Evolutionary conservation across 106 monocot genomes (phyloP), one percentile per base, ranked within the genome.

Genomic region (Iris macrosiphon): DNA sequence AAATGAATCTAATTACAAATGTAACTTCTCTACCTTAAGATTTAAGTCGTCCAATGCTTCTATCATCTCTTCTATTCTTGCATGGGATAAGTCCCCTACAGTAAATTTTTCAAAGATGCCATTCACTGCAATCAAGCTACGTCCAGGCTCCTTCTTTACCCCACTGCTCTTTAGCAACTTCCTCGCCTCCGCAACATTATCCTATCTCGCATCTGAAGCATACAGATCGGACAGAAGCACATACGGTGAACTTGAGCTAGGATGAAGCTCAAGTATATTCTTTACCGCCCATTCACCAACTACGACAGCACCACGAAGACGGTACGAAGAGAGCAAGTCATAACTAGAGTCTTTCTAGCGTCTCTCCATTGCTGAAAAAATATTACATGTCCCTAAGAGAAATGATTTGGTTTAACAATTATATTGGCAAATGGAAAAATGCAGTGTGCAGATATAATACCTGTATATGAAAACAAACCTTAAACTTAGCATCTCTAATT

Each of bases 251-350:
- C 73, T 73, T 7, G 73, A 66, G 14, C 19, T 15, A 4, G 73
- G 73, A 46, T 52, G 47, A 23, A 77, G 51, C 38, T 77, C 77
- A 38, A 77, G 31, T 4, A 83, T 23, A 39, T 61, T 69, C 55
- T 30, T 75, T 19, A 67, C 71, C 11, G 49, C 84, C 27, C 71
- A 39, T 30, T 75, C 71, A 6, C 78, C 75, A 17, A 67, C 60
- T 9, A 40, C 31, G 28, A 68, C 31, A 57, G 75, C 43, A 29
- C 59, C 71, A 60, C 65, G 75, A 19, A 84, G 45, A 18, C 75
- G 43, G 34, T 67, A 78, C 15, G 72, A 75, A 51, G 84, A 79
- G 6, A 79, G 68, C 62, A 84, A 59, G 40, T n/a, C n/a, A n/a
- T n/a, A n/a, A n/a, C n/a, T n/a, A n/a, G n/a, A n/a, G n/a, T n/a